Evolutionary conservation across 352 stramenopile genomes (phyloP).

Genomic region (Peronosclerospora sorghi): DNA sequence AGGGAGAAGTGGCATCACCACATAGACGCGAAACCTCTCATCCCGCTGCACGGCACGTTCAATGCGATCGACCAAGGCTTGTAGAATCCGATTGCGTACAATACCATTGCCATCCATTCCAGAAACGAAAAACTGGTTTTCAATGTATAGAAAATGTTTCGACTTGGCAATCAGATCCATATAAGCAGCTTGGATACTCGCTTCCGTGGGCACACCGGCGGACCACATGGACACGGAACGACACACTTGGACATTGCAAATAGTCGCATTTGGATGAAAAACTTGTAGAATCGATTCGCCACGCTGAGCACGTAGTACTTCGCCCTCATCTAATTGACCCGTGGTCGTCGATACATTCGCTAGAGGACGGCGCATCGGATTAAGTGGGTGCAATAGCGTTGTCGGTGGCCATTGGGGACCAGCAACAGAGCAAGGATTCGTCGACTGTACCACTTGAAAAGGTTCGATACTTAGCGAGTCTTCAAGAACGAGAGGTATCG

Average conservation of each 20-base stretch:
- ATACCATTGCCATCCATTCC: slow-evolving; percentile 68
- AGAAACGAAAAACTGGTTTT: slow-evolving; percentile 90
- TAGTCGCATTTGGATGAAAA: slow-evolving; percentile 58
- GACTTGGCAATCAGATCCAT: slow-evolving; percentile 71
- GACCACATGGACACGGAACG: slow-evolving; percentile 84
- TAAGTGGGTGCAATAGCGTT: slow-evolving; percentile 21
- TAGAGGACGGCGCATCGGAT: slow-evolving; percentile 16
- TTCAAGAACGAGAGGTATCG: slow-evolving; percentile 40
- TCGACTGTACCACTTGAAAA: slow-evolving; percentile 37
- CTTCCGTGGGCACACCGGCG: slow-evolving; percentile 65
- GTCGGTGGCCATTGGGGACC: slow-evolving; percentile 19
- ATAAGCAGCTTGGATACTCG: slow-evolving; percentile 77
- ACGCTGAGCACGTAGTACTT: slow-evolving; percentile 50
- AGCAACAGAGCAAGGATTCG: slow-evolving; percentile 22
- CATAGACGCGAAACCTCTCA: slow-evolving; percentile 72
- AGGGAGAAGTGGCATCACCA: slow-evolving; percentile 77
- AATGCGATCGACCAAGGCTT: slow-evolving; percentile 78
- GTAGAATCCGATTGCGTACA: slow-evolving; percentile 70
- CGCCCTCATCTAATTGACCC: slow-evolving; percentile 24
- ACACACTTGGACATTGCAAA: slow-evolving; percentile 74
- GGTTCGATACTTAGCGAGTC: slow-evolving; percentile 48
- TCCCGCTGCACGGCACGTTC: slow-evolving; percentile 57
- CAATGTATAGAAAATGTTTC: slow-evolving; percentile 86
- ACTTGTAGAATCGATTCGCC: slow-evolving; percentile 55
- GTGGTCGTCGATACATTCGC: slow-evolving; percentile 8